Evolutionary conservation across 2,329 filamentous ascomycete genomes (phyloP), one percentile per base, ranked within the genome.

Genomic region (Neofusicoccum umdonicola): DNA sequence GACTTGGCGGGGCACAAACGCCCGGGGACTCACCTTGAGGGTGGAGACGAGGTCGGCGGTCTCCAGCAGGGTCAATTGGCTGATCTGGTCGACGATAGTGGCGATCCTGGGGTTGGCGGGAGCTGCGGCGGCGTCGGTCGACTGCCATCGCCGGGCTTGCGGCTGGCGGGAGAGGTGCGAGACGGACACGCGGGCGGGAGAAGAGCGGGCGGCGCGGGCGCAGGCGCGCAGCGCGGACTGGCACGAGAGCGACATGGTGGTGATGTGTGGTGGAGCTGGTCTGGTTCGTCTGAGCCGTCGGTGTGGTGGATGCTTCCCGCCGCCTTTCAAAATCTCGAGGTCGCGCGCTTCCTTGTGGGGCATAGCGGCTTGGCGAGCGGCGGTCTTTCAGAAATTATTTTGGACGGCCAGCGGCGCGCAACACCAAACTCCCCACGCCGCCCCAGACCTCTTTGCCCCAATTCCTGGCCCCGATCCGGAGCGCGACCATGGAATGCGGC

Each of bases 61-160:
- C 86, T 99, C 96, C 73, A 99, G 83, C 66, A 99, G 85, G 50
- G 93, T 99, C 86, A 99, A 90, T 87, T 95, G 89, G 82, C 94
- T 96, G 80, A 99, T 99, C 82, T 99, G 93, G 79, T 99, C 93
- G 75, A 99, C 95, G 75, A 99, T 99, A 66, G 87, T 87, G 72
- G 89, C 81, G 74, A 99, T 97, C 87, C 99, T 99, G 68, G 95
- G 93, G 81, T 91, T 96, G 67, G 83, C 80, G 72, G 86, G 78
- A 65, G 78, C 75, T 63, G 84, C 83, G 65, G 87, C 75, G 64
- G 85, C 88, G 73, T 93, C 90, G 72, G 92, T 93, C 68, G 92
- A 94, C 80, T 95, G 91, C 90, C 92, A 93, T 86, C 95, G 88
- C 81, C 90, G 88, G 76, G 87, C 71, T 68, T 73, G 71, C 69